Conservation (phyloP, 2,329 filamentous ascomycete species). For the Fusarium napiforme region DNA sequence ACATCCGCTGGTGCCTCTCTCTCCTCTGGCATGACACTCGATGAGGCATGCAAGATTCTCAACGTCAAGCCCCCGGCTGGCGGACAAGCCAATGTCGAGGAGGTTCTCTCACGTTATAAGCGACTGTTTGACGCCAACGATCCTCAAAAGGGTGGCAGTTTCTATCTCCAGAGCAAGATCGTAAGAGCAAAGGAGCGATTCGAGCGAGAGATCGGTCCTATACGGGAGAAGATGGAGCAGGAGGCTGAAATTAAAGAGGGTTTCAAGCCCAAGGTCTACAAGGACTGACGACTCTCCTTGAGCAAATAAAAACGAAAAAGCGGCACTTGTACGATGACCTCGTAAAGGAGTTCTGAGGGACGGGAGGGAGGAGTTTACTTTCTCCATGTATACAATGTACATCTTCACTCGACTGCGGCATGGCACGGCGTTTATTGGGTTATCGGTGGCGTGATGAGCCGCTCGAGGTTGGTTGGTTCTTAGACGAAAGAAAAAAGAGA, state of each 20-base stretch:
- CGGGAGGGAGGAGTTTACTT: conserved; percentile 16
- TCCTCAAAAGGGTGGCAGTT: conserved; percentile 93
- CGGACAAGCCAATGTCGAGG: conserved; percentile 80
- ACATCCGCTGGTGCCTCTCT: conserved; percentile 63
- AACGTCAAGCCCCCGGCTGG: conserved; percentile 87
- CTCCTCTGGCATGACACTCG: conserved; percentile 84
- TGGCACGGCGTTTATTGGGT: conserved; percentile 61
- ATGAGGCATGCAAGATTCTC: conserved; percentile 96
- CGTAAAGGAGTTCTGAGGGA: conserved; percentile 31
- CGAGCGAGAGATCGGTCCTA: conserved; percentile 83
- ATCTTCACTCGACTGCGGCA: conserved; percentile 67
- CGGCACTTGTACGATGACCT: conserved; percentile 38
- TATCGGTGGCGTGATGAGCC: conserved; percentile 45
- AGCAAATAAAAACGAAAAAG: neutral
- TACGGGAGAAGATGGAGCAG: conserved; percentile 74
- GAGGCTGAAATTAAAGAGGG: conserved; percentile 86
- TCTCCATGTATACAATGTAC: conserved; percentile 54
- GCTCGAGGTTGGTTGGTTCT: conserved; percentile 44
- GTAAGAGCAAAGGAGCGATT: conserved; percentile 90
- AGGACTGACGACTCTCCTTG: conserved; percentile 67
- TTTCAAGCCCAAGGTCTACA: conserved; percentile 95
- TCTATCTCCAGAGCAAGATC: conserved; percentile 98
- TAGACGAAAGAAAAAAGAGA: conserved; percentile 47
- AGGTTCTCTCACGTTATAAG: conserved; percentile 90
- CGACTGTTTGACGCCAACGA: conserved; percentile 94